These are phyloP conservation scores for Escovopsis weberi DNA, from an alignment of 2,329 filamentous ascomycete species.

Conservation along the genomic window DNA sequence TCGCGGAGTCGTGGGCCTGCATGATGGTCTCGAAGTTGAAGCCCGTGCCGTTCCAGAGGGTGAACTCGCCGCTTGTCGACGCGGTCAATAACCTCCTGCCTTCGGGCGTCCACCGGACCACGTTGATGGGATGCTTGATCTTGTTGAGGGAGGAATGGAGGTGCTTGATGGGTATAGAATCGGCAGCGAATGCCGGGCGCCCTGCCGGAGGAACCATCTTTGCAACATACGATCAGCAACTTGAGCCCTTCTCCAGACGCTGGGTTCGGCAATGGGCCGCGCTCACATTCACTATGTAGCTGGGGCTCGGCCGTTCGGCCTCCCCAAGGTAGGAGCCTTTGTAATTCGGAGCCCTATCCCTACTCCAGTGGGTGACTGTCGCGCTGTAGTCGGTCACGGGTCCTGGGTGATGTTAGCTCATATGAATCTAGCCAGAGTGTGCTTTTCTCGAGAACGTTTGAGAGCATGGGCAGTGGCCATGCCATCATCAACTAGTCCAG, in stretches of 20 bases:
- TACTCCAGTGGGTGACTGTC: constrained; percentile 83
- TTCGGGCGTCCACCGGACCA: constrained; percentile 95
- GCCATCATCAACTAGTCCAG: no score
- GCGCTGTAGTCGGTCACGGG: constrained; percentile 89
- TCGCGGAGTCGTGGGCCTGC: constrained; percentile 86
- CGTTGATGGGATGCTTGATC: constrained; percentile 92
- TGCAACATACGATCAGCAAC: not conserved
- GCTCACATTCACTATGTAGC: constrained; percentile 73
- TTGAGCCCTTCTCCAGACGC: no score
- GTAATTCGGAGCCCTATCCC: constrained; percentile 55
- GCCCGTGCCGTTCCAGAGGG: constrained; percentile 93
- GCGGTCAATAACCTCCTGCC: constrained; percentile 82
- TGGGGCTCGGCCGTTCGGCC: constrained; percentile 69
- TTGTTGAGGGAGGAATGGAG: constrained; percentile 98
- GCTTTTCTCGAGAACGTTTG: no score
- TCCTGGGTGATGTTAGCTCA: constrained; percentile 32
- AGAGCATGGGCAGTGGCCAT: no score
- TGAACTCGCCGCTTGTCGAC: constrained; percentile 94
- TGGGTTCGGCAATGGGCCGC: not conserved
- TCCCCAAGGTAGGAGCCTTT: constrained; percentile 59
- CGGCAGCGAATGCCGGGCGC: constrained; percentile 57
- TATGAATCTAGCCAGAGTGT: not conserved
- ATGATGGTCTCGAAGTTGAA: constrained; percentile 99
- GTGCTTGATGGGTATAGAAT: constrained; percentile 86
- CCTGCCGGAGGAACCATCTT: constrained; percentile 81